phyloP scores from a whole-genome alignment of 1,284 basidiomycete species.

The Malassezia vespertilionis region DNA sequence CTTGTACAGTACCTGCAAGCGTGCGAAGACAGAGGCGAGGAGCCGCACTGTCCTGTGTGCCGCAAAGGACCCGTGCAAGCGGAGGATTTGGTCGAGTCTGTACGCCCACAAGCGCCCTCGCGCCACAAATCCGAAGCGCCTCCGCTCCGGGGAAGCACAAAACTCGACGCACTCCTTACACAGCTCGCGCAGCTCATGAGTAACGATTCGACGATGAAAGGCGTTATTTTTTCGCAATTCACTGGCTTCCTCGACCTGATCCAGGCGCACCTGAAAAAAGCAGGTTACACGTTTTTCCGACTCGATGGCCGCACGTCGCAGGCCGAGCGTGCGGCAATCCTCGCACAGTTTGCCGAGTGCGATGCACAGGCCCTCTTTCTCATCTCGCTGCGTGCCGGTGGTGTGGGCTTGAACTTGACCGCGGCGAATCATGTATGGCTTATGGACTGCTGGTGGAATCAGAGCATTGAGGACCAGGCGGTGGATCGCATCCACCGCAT shows the following conservation, averaged over 20 bases:
- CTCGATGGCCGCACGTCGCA: constrained; percentile 89
- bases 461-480: constrained; percentile 63
- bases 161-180: constrained; percentile 62
- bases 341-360: constrained; percentile 64
- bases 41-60: constrained; percentile 49
- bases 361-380: constrained; percentile 77
- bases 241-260: constrained; percentile 48
- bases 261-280: constrained; percentile 25
- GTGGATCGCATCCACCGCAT: constrained; percentile 59
- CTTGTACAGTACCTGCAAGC: constrained; percentile 60
- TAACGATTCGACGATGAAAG: constrained; percentile 46
- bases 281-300: constrained; percentile 27
- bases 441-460: constrained; percentile 45
- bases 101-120: constrained; percentile 38
- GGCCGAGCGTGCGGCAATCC: constrained; percentile 64
- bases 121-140: constrained; percentile 32
- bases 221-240: constrained; percentile 49
- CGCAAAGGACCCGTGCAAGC: constrained; percentile 48
- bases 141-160: constrained; percentile 72
- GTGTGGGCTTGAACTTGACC: constrained; percentile 58
- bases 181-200: constrained; percentile 57
- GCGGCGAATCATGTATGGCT: constrained; percentile 44
- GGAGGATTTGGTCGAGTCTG: constrained; percentile 55
- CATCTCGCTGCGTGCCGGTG: constrained; percentile 83
- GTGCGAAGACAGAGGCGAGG: constrained; percentile 59